Evolutionary conservation across 139 green algal species (phyloP), one percentile per base, ranked within the genome.

Genomic region (Ostreobium quekettii): DNA sequence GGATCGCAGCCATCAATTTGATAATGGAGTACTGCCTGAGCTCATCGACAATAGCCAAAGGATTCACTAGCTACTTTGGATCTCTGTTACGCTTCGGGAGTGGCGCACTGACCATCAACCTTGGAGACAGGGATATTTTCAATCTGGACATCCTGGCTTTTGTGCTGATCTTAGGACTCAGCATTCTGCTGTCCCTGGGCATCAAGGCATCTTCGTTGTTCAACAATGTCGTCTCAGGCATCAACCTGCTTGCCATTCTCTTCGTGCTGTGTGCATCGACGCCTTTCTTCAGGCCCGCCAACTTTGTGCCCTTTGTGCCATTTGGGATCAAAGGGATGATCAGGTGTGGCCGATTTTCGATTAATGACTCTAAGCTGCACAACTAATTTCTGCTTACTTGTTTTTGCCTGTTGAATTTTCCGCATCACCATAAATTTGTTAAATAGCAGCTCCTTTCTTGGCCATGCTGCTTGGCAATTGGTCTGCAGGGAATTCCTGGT

Each of bases 11-110:
- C 2, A 87, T 82, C 57, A 91, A 91, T 74, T 80, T 96, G 47
- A 71, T 88, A 1, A 68, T 96, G 60, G 90, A 96, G 76, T 93
- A 91, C 73, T 85, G 82, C 1, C 78, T 96, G 28, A 86, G 79
- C 11, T 76, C 71, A 0, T 83, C 90, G 0, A 88, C 89, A 0
- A 79, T 95, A 19, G 86, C 86, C 4, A 86, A 91, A 28, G 88
- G 83, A 48, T 91, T 91, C 72, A 89, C 86, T 0, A 80, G 75
- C 38, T 96, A 96, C 78, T 48, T 86, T 24, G 84, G 82, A 1
- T 78, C 81, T 11, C 74, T 95, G 30, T 47, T 78, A 15, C 80
- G 77, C 33, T 53, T 77, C 30, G n/a, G n/a, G n/a, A n/a, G n/a
- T n/a, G n/a, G n/a, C n/a, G n/a, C n/a, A n/a, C n/a, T n/a, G n/a